These are phyloP conservation scores for Komagataella mondaviorum DNA, from an alignment of 805 yeast genomes.

Conservation along the genomic window DNA sequence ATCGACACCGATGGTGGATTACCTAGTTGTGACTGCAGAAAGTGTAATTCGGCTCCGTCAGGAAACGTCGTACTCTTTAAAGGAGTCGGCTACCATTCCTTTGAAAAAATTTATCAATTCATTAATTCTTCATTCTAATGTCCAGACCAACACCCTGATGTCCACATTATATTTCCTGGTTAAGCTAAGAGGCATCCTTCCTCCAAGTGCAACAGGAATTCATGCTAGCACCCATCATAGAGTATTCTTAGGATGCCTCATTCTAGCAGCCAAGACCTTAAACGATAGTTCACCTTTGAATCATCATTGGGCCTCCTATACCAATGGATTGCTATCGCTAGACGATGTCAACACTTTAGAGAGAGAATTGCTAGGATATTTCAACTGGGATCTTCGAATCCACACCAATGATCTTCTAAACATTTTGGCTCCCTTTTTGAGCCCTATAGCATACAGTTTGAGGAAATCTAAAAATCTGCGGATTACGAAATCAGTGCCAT, in stretches of 20 bases:
- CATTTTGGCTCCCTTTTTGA: conserved; percentile 63
- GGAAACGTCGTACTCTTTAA: conserved; percentile 23
- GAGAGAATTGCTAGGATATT: conserved; percentile 67
- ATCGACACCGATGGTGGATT: conserved; percentile 40
- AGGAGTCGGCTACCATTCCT: conserved; percentile 22
- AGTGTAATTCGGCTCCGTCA: conserved; percentile 36
- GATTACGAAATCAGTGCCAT: conserved; percentile 3
- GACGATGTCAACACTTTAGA: conserved; percentile 86
- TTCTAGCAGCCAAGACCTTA: conserved; percentile 82
- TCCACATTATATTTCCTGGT: conserved; percentile 76
- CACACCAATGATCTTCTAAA: conserved; percentile 54
- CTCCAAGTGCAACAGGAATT: conserved; percentile 84
- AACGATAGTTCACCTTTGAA: conserved; percentile 93
- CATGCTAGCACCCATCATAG: conserved; percentile 79
- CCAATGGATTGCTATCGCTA: conserved; percentile 59
- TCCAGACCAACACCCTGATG: conserved; percentile 92
- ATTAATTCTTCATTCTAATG: conserved; percentile 71
- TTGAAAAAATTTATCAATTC: conserved; percentile 55
- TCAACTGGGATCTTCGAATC: conserved; percentile 78
- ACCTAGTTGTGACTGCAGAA: conserved; percentile 43
- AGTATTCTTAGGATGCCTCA: conserved; percentile 78
- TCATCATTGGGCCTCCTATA: conserved; percentile 92
- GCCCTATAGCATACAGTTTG: conserved; percentile 51
- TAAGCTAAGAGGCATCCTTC: conserved; percentile 63
- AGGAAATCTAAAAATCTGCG: conserved; percentile 3